Evolutionary conservation across 2,329 filamentous ascomycete species (phyloP), one percentile per base, ranked within the genome.

Genomic region (Colletotrichum destructivum): DNA sequence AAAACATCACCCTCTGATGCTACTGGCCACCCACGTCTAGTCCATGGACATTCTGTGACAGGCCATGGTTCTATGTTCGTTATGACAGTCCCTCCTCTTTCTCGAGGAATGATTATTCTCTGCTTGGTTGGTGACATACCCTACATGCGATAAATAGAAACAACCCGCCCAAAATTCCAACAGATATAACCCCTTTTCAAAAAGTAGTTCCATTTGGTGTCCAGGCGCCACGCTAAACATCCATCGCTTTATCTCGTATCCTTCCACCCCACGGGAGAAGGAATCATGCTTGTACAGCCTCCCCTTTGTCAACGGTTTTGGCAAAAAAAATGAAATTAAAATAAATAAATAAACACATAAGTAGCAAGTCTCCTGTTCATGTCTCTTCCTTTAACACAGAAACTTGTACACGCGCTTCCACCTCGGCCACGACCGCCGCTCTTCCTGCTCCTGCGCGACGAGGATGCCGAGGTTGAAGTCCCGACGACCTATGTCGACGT

Each of bases 401-500:
- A 91, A 88, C 79, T 93, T 93, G 79, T 95, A 96, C 15, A 88
- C 75, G 77, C 86, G 91, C 85, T 96, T 96, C 93, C 93, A 96
- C 70, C 76, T 82, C 0, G 94, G 93, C 94, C 93, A 96, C 5
- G 82, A 79, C 42, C 87, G 88, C 77, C 87, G 86, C 84, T 98
- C 95, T 63, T 93, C 92, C 49, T 87, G 84, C 84, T 98, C 96
- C 80, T 97, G 93, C 52, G 91, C 91, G 61, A 97, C 86, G 61
- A 98, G 83, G 71, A 93, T 89, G 38, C 91, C 90, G 55, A 98
- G 83, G 79, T 98, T 95, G 69, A 98, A 88, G 78, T 98, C 94
- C 35, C 95, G 87, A 38, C 95, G 90, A 2, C 96, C 96, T 0
- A 95, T 97, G 71, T 92, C 89, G 73, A 98, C 83, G 81, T 98